Base-by-base conservation (phyloP, 257 asterid species). In the Hygrophila difformis region DNA sequence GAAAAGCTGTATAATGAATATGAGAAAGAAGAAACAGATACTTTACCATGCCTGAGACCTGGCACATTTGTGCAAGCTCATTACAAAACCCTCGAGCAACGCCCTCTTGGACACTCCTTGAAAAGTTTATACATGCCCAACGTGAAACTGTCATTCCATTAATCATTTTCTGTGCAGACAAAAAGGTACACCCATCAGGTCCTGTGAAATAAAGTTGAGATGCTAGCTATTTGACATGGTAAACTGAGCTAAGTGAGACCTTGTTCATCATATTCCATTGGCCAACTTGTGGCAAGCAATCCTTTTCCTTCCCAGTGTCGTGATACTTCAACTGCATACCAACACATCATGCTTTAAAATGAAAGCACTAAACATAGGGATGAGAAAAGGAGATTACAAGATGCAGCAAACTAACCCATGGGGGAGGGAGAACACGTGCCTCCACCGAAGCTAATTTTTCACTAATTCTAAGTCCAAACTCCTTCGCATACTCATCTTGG, bases 181-280 rank as follows among this genome's bases (percentile, higher is more conserved):
- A 37, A 3, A 18, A 47, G 10, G 38, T 18, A n/a, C 17, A 31
- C 28, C 13, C 8, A 2, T 12, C 16, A 38, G 31, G 8, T n/a
- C n/a, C n/a, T 13, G 40, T 45, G 24, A 12, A 15, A 33, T 16
- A 13, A 17, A 9, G 41, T 0, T 24, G 41, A 8, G 57, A 3
- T 36, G 29, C 23, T 37, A 53, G 20, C 29, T 26, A 26, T 39
- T 14, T 26, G 35, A 19, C 5, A 3, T 42, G 20, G 38, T 16
- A 39, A 42, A 42, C 22, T 17, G 44, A 16, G 20, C 44, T 1
- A 52, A 39, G 38, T 28, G 18, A 56, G 22, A 92, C 99, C 99
- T 92, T 92, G 57, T 92, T 92, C 91, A 83, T 77, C 99, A 87
- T 92, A 51, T 92, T 92, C 99, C 99, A 92, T 56, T 92, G 99